A percentile compares a stretch with the other conserved stretches of the same genome.
These are phyloP conservation scores for Endoconidiophora laricicola DNA, from an alignment of 2,329 filamentous ascomycete species.

Conservation along the genomic window DNA sequence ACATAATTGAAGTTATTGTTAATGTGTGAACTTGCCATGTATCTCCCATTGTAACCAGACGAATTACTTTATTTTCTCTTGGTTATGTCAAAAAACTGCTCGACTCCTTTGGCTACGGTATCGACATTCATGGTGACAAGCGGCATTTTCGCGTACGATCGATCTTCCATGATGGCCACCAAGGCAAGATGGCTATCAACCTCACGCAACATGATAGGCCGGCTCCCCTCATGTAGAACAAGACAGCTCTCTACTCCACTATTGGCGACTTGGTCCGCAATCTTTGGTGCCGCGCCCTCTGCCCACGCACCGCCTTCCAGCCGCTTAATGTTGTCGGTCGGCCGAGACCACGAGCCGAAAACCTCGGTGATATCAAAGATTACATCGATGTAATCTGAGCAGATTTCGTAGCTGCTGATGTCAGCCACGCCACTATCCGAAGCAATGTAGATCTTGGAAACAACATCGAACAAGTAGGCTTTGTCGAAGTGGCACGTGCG, in stretches of 20 bases:
- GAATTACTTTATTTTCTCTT: slow-evolving; percentile 28
- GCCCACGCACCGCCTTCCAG: slow-evolving; percentile 46
- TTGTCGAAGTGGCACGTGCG: slow-evolving; percentile 93
- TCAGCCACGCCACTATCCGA: slow-evolving; percentile 88
- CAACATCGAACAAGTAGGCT: slow-evolving; percentile 91
- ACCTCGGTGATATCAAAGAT: slow-evolving; percentile 95
- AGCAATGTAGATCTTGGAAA: slow-evolving; percentile 97
- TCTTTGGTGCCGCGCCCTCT: slow-evolving; percentile 24
- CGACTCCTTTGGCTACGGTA: slow-evolving; percentile 61
- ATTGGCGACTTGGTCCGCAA: slow-evolving; percentile 50
- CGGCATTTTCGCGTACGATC: slow-evolving; percentile 67
- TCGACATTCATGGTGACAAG: slow-evolving; percentile 78
- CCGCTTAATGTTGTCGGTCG: slow-evolving; percentile 34
- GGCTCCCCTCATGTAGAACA: slow-evolving; percentile 45
- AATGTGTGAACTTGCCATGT: no score
- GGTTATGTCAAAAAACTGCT: slow-evolving; percentile 62
- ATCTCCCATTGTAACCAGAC: not conserved
- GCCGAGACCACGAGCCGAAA: slow-evolving; percentile 59
- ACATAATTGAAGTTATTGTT: no score
- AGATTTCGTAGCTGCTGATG: slow-evolving; percentile 94
- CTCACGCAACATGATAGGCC: slow-evolving; percentile 51
- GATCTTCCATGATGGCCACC: slow-evolving; percentile 75
- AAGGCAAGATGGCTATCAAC: slow-evolving; percentile 62
- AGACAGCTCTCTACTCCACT: slow-evolving; percentile 51
- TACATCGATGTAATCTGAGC: slow-evolving; percentile 95